These are phyloP conservation scores for Mrakiaceae sp. DNA, from an alignment of 1,284 basidiomycete species.

Conservation along the genomic window DNA sequence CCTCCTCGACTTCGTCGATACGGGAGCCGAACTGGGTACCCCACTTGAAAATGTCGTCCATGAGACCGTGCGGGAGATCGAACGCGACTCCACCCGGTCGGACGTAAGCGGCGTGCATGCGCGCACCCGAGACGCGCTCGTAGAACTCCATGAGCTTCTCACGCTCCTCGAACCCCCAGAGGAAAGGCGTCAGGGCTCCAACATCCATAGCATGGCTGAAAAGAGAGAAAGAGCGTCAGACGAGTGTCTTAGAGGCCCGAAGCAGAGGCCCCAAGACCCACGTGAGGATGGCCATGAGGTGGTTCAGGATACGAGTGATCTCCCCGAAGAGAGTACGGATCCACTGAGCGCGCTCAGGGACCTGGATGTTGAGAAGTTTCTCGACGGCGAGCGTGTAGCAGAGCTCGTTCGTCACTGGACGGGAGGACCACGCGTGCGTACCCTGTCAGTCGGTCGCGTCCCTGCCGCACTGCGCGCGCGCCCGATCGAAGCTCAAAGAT, in stretches of 20 bases:
- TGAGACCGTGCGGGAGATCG: slow-evolving; percentile 87
- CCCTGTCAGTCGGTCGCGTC: background rate
- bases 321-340: slow-evolving; percentile 96
- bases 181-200: slow-evolving; percentile 94
- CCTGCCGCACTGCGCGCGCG: too few relatives aligned
- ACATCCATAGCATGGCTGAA: slow-evolving; percentile 77
- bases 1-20: slow-evolving; percentile 96
- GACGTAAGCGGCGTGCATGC: slow-evolving; percentile 94
- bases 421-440: background rate
- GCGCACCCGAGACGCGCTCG: slow-evolving; percentile 95
- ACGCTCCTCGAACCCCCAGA: slow-evolving; percentile 99
- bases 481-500: too few relatives aligned
- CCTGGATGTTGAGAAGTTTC: slow-evolving; percentile 95
- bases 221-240: slow-evolving; percentile 7
- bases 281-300: slow-evolving; percentile 94
- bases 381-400: slow-evolving; percentile 96
- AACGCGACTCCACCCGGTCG: slow-evolving; percentile 97
- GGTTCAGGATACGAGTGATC: slow-evolving; percentile 91
- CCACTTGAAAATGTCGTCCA: slow-evolving; percentile 98
- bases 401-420: slow-evolving; percentile 80
- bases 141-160: slow-evolving; percentile 99
- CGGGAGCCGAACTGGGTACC: slow-evolving; percentile 76
- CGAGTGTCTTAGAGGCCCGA: slow-evolving; percentile 4
- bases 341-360: slow-evolving; percentile 98
- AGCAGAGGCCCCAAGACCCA: slow-evolving; percentile 16